Evolutionary conservation across 2,329 filamentous ascomycete genomes (phyloP).

Genomic region (Cordyceps pruinosa): DNA sequence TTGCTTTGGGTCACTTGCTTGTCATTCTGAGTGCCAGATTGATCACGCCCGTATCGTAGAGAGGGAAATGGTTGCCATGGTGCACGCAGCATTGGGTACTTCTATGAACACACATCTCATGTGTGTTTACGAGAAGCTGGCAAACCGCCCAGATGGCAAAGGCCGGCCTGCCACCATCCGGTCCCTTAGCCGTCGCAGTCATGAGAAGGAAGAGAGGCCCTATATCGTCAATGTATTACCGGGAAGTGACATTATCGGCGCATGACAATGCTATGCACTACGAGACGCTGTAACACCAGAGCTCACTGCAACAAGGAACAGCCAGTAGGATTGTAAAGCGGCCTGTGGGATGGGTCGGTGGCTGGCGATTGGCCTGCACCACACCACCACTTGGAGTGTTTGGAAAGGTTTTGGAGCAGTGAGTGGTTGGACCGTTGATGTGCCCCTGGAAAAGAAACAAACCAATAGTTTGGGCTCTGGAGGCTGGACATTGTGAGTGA

Average conservation of each 20-base stretch:
- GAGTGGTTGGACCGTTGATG: neutral
- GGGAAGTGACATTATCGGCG: neutral
- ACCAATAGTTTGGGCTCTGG: too few relatives aligned
- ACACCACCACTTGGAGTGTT: neutral
- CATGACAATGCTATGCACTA: conserved; percentile 2
- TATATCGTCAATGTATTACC: neutral
- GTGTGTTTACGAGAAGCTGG: too few relatives aligned
- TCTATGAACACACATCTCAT: too few relatives aligned
- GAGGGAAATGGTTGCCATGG: neutral
- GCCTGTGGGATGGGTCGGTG: neutral
- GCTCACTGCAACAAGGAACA: neutral
- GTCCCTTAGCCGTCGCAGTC: neutral
- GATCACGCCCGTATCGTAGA: neutral
- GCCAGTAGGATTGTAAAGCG: neutral
- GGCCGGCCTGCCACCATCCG: too few relatives aligned
- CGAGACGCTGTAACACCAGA: conserved; percentile 1
- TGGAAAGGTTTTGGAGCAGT: neutral
- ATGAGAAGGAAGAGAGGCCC: neutral
- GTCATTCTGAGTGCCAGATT: neutral
- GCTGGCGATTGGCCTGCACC: neutral
- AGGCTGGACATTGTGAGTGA: neutral
- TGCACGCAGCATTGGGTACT: neutral
- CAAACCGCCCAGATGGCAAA: too few relatives aligned
- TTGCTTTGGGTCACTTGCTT: neutral
- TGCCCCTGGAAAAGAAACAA: conserved; percentile 1